Base-by-base conservation (phyloP, 2,329 filamentous ascomycete genomes). In the Domatiomyces globalis region DNA sequence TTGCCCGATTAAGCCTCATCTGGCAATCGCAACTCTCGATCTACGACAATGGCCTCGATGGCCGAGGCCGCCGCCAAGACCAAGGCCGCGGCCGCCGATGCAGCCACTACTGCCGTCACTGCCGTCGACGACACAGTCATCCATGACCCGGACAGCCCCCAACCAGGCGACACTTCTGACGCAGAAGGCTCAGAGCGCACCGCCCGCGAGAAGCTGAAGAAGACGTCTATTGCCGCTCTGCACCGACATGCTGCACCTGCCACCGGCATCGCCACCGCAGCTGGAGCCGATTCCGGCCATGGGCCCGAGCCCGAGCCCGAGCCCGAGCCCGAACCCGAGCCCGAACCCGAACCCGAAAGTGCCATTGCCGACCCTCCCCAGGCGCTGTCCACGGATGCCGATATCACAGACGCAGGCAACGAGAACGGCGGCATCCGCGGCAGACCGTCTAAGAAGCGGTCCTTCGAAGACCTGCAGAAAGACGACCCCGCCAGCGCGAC, bases 171-270 rank as follows among this genome's bases (percentile, higher is more conserved):
- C 12, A 57, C 55, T 46, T 58, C 56, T n/a, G 56, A 58, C 46
- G 55, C 55, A 22, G 57, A 59, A 39, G 52, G 56, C 69, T 72
- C 74, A 54, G 78, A 81, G 63, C 73, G 72, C 54, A 77, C 77
- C 7, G 75, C 80, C 39, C 69, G 79, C 52, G 74, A 81, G 62
- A 77, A 80, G 65, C 67, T 83, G 50, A 75, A 79, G 64, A 75
- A 81, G 60, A 79, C 79, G 2, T 72, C 75, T n/a, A 79, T 82
- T 51, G 73, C 73, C 42, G 66, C 70, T 45, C 57, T 62, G 12
- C 43, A 55, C 20, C 55, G 55, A 48, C 50, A 54, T 33, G 48
- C 53, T 27, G 56, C 53, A n/a, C 43, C 45, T 25, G 53, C 52
- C 45, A 47, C 48, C 45, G 53, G 19, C 48, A 50, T 52, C 20